These are phyloP conservation scores for Pascua guehoae DNA, from an alignment of 1,284 basidiomycete genomes.

Conservation along the genomic window DNA sequence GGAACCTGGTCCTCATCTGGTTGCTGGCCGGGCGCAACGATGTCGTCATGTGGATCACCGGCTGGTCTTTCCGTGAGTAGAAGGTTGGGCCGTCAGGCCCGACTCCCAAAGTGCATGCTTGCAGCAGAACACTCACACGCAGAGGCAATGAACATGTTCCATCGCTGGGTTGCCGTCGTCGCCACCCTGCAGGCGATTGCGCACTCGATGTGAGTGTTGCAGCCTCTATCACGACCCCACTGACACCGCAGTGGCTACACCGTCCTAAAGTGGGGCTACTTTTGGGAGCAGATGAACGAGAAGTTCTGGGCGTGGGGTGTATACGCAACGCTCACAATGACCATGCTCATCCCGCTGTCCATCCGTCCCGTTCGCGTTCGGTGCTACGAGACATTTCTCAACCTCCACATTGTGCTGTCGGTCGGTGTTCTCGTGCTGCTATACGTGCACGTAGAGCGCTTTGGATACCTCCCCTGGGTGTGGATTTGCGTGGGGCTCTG, in stretches of 20 bases:
- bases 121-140: not conserved
- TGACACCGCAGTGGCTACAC: not conserved
- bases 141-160: constrained; percentile 25
- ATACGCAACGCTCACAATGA: constrained; percentile 21
- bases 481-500: constrained; percentile 29
- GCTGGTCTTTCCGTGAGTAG: constrained; percentile 29
- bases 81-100: too few species aligned
- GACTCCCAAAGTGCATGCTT: too few species aligned
- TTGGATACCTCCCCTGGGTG: constrained; percentile 22
- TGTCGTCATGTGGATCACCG: constrained; percentile 32
- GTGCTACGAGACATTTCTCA: constrained; percentile 33
- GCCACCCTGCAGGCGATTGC: constrained; percentile 23
- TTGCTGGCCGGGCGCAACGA: constrained; percentile 28
- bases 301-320: constrained; percentile 9
- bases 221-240: not conserved
- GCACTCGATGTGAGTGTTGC: constrained; percentile 11
- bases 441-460: constrained; percentile 26
- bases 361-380: constrained; percentile 20
- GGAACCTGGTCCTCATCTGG: constrained; percentile 28
- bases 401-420: constrained; percentile 31
- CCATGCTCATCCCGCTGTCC: constrained; percentile 20
- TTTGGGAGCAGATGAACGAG: not conserved
- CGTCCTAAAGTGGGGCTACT: not conserved
- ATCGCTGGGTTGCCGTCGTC: constrained; percentile 27
- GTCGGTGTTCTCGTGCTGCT: constrained; percentile 21